Conservation (phyloP, 2,329 filamentous ascomycete species). For the Aureobasidium sp. region DNA sequence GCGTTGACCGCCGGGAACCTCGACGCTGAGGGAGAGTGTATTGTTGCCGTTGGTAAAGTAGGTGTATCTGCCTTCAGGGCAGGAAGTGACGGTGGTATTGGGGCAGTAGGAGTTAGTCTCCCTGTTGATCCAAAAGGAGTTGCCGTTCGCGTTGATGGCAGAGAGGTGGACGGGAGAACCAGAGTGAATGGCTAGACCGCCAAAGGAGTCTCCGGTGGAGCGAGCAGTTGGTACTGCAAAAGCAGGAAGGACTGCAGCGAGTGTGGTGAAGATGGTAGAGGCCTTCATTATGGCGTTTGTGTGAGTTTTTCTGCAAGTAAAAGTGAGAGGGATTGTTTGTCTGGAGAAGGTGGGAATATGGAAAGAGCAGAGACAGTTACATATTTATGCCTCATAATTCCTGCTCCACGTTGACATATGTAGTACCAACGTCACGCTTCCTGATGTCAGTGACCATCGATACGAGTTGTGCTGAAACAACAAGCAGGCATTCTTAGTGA, state of each 20-base stretch:
- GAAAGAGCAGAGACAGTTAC: no score
- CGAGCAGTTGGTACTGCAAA: background rate
- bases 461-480: slow-evolving; percentile 5
- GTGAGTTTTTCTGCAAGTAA: background rate
- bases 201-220: slow-evolving; percentile 14
- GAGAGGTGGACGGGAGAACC: slow-evolving; percentile 19
- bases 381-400: background rate
- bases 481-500: background rate
- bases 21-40: slow-evolving; percentile 13
- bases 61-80: slow-evolving; percentile 15
- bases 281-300: background rate
- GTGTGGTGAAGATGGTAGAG: background rate
- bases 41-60: slow-evolving; percentile 18
- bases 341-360: background rate
- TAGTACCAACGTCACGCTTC: background rate
- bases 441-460: background rate
- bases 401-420: background rate
- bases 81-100: background rate
- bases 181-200: slow-evolving; percentile 19
- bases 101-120: slow-evolving; percentile 16
- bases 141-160: slow-evolving; percentile 17
- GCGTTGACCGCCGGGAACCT: slow-evolving; percentile 17
- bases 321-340: no score
- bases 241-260: slow-evolving; percentile 2
- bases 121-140: slow-evolving; percentile 12